phyloP scores from a whole-genome alignment of 1,284 basidiomycete species.

The Marasmius oreades region DNA sequence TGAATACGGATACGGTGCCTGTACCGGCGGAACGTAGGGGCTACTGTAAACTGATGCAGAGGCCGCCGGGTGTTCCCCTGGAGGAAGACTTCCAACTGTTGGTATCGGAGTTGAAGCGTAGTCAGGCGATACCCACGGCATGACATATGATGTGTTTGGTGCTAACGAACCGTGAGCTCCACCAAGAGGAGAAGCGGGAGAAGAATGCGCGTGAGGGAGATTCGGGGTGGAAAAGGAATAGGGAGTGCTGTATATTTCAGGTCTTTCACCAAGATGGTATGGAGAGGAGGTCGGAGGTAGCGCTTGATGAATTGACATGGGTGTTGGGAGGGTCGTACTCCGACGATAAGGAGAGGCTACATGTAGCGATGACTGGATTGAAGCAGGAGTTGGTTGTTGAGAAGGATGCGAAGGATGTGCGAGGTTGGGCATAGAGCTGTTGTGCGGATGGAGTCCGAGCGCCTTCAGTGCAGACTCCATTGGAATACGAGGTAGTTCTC shows the following conservation, averaged over 20 bases:
- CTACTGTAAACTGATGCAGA: neutral
- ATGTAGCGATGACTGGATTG: neutral
- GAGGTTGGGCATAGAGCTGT: neutral
- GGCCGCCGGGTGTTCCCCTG: neutral
- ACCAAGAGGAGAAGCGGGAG: neutral
- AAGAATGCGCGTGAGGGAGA: neutral
- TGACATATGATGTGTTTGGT: neutral
- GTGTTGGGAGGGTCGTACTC: neutral
- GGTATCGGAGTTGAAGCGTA: neutral
- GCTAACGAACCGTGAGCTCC: neutral
- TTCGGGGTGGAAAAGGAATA: neutral
- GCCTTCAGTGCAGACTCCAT: conserved; percentile 1
- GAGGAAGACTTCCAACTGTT: neutral
- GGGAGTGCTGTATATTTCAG: neutral
- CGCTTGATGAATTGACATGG: neutral
- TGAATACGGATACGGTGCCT: conserved; percentile 2
- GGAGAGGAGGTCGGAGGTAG: neutral
- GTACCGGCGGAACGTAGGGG: neutral
- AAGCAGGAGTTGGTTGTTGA: neutral
- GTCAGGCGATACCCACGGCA: neutral
- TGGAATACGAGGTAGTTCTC: neutral
- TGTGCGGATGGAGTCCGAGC: neutral
- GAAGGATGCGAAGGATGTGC: neutral
- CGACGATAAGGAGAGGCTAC: neutral
- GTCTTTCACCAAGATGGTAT: neutral